A percentile compares a stretch with the other conserved stretches of the same genome.
phyloP scores from a whole-genome alignment of 2,329 filamentous ascomycete species.

The Paracamarosporium sp. region DNA sequence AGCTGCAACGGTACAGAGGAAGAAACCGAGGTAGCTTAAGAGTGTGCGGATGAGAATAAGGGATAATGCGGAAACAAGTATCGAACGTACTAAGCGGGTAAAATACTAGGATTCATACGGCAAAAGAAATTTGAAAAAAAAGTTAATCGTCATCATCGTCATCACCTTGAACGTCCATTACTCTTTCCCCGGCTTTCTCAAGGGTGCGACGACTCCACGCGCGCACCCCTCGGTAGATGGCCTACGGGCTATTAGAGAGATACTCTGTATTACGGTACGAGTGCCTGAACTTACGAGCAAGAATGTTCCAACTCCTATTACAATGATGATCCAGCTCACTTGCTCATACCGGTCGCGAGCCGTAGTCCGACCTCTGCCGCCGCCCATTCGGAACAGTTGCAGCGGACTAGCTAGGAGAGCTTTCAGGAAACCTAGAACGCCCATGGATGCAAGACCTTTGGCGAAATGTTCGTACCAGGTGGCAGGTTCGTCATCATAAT shows the following conservation, averaged over 20 bases:
- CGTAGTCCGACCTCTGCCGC: conserved; percentile 65
- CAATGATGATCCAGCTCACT: conserved; percentile 78
- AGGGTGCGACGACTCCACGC: conserved; percentile 75
- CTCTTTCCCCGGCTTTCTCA: conserved; percentile 77
- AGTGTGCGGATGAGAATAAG: conserved; percentile 70
- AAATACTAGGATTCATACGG: conserved; percentile 5
- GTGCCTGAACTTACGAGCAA: conserved; percentile 66
- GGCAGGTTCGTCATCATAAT: conserved; percentile 43
- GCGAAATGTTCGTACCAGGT: conserved; percentile 84
- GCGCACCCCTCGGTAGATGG: conserved; percentile 82
- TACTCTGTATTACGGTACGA: neutral
- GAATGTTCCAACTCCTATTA: conserved; percentile 82
- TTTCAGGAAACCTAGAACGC: conserved; percentile 84
- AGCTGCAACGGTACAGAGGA: conserved; percentile 78
- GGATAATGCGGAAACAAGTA: neutral
- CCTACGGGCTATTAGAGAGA: conserved; percentile 55
- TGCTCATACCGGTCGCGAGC: conserved; percentile 80
- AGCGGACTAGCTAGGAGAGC: conserved; percentile 77
- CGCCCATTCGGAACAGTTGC: conserved; percentile 74
- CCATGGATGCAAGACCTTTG: conserved; percentile 90
- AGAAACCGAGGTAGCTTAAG: conserved; percentile 89
- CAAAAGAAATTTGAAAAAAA: conserved; percentile 4
- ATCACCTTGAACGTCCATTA: conserved; percentile 79
- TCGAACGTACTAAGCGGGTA: neutral
- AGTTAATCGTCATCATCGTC: conserved; percentile 61